phyloP scores from a whole-genome alignment of 495 filamentous ascomycete species.

The Schizothecium vesticola region DNA sequence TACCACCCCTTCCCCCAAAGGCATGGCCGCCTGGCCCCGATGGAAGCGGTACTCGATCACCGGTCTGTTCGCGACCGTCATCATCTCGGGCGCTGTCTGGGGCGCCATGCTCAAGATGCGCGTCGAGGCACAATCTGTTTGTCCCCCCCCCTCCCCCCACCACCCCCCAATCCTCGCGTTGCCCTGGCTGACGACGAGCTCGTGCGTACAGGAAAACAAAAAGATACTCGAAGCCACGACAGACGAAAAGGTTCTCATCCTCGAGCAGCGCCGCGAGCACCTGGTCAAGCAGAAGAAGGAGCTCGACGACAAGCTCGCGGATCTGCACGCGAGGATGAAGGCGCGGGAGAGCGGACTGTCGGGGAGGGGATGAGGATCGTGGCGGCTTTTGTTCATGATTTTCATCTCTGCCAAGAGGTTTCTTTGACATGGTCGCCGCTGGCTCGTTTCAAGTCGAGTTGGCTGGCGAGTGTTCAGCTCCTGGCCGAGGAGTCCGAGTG shows the following conservation, averaged over 20 bases:
- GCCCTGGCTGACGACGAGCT: not conserved
- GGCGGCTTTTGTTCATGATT: not conserved
- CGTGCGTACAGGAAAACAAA: conserved; percentile 26
- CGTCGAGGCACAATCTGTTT: conserved; percentile 36
- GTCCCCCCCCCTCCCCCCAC: not conserved
- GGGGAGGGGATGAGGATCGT: not conserved
- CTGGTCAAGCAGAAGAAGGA: conserved; percentile 29
- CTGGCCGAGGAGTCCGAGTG: not conserved
- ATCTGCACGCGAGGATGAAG: conserved; percentile 29
- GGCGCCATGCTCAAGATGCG: conserved; percentile 55
- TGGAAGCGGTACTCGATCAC: conserved; percentile 34
- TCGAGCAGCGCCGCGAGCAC: conserved; percentile 30
- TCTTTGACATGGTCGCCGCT: not conserved
- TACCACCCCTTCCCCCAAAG: not conserved
- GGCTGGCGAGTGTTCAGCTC: not conserved
- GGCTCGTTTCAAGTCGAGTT: not conserved
- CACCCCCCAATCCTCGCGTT: not conserved
- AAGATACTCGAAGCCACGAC: conserved; percentile 25
- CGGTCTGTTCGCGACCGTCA: conserved; percentile 44
- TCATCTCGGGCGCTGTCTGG: conserved; percentile 46
- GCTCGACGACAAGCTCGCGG: conserved; percentile 34
- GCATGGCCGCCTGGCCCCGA: conserved; percentile 28
- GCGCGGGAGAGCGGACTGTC: conserved; percentile 7
- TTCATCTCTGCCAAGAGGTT: not conserved
- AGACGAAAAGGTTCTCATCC: conserved; percentile 32